Conservation (phyloP, 306 rosid genomes). For the Cucumis hystrix region DNA sequence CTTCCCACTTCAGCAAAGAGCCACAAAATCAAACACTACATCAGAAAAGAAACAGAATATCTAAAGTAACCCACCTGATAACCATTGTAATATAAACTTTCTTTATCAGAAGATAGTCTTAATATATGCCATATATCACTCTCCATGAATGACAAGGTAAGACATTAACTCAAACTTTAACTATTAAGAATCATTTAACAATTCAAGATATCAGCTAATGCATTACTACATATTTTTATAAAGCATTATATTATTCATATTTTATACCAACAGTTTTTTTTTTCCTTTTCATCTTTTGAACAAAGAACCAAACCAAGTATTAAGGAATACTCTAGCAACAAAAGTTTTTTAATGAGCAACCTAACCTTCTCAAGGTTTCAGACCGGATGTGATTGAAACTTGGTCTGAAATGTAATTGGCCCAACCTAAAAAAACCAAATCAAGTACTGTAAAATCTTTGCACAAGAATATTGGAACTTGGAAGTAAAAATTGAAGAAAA, state of each 20-base stretch:
- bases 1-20: too few species aligned
- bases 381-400: slow-evolving; percentile 80
- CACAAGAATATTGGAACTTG: background rate
- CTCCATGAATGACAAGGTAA: background rate
- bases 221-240: background rate
- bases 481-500: background rate
- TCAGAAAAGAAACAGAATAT: too few species aligned
- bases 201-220: background rate
- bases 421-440: slow-evolving; percentile 49
- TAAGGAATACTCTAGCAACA: background rate
- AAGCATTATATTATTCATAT: background rate
- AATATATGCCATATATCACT: background rate
- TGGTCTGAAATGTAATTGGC: slow-evolving; percentile 67
- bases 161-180: background rate
- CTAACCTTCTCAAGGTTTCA: slow-evolving; percentile 83
- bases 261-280: background rate
- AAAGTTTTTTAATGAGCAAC: slow-evolving; percentile 4
- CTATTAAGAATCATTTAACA: background rate
- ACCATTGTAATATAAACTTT: background rate
- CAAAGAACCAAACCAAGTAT: background rate
- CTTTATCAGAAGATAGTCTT: background rate
- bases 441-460: too few species aligned
- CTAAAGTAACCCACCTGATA: too few species aligned
- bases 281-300: too few species aligned
- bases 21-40: too few species aligned